Evolutionary conservation across 2,329 filamentous ascomycete genomes (phyloP).

Genomic region (Diaporthe batatas): DNA sequence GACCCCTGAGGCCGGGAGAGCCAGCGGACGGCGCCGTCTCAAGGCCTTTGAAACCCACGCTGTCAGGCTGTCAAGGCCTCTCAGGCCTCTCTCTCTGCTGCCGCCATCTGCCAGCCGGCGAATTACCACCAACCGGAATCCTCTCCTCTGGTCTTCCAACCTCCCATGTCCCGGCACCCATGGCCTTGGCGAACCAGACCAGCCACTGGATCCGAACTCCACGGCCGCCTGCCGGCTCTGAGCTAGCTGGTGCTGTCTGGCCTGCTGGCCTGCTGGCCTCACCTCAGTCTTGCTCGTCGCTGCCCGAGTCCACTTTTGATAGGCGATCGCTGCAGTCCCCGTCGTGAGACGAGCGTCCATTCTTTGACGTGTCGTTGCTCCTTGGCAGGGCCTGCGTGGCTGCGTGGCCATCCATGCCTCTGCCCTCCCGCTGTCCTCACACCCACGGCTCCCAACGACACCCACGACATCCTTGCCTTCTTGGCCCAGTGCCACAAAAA

Average conservation of each 20-base stretch:
- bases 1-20: constrained; percentile 27
- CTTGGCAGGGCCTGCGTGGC: constrained; percentile 28
- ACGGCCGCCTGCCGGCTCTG: too few species aligned
- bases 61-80: constrained; percentile 21
- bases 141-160: background rate
- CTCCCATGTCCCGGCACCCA: constrained; percentile 9
- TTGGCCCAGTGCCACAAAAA: constrained; percentile 23
- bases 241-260: constrained; percentile 6
- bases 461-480: background rate
- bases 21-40: constrained; percentile 31
- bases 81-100: too few species aligned
- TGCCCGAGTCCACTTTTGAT: constrained; percentile 34
- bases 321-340: constrained; percentile 9
- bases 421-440: background rate
- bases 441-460: too few species aligned
- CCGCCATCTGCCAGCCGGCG: constrained; percentile 7
- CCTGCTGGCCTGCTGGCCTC: background rate
- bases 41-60: constrained; percentile 15
- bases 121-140: constrained; percentile 22
- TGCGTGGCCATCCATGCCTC: background rate
- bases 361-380: constrained; percentile 34
- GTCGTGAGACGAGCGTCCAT: constrained; percentile 8
- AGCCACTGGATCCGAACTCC: constrained; percentile 32
- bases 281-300: background rate
- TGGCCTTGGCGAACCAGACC: constrained; percentile 30